These are phyloP conservation scores for Trametes hirsuta DNA, from an alignment of 1,284 basidiomycete genomes.

Conservation along the genomic window DNA sequence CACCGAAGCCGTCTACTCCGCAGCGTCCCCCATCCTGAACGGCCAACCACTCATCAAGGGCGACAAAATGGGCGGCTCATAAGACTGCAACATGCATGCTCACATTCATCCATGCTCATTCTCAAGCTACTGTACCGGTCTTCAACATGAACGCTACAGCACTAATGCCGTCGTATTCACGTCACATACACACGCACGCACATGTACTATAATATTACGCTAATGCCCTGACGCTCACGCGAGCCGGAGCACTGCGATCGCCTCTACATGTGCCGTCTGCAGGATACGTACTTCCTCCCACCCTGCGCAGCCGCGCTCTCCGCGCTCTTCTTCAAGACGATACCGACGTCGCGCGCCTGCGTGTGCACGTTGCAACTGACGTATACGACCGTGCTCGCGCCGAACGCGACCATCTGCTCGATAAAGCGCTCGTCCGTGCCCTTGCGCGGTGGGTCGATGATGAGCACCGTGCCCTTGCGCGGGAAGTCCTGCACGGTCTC, in stretches of 20 bases:
- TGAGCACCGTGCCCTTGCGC: constrained; percentile 65
- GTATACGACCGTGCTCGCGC: constrained; percentile 78
- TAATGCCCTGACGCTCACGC: constrained; percentile 19
- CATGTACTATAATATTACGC: not conserved
- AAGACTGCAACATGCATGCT: not conserved
- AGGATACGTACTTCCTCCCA: constrained; percentile 72
- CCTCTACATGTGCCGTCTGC: constrained; percentile 90
- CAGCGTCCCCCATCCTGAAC: constrained; percentile 78
- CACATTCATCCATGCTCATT: not conserved
- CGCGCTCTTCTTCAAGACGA: constrained; percentile 54
- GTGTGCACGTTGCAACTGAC: constrained; percentile 95
- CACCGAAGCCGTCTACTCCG: constrained; percentile 88
- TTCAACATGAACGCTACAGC: not conserved
- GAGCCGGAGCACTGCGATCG: constrained; percentile 70
- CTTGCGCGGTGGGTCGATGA: constrained; percentile 90
- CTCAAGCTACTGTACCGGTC: not conserved
- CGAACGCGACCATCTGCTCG: constrained; percentile 75
- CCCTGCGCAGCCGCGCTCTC: constrained; percentile 30
- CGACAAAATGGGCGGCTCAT: constrained; percentile 90
- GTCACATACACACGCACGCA: not conserved
- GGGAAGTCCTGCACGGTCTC: constrained; percentile 70
- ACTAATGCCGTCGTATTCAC: not conserved
- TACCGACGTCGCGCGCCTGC: constrained; percentile 84
- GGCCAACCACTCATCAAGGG: constrained; percentile 89
- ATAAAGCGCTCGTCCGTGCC: constrained; percentile 88